Evolutionary conservation across 2,329 filamentous ascomycete genomes (phyloP), one percentile per base, ranked within the genome.

Genomic region (Monilinia polystroma): DNA sequence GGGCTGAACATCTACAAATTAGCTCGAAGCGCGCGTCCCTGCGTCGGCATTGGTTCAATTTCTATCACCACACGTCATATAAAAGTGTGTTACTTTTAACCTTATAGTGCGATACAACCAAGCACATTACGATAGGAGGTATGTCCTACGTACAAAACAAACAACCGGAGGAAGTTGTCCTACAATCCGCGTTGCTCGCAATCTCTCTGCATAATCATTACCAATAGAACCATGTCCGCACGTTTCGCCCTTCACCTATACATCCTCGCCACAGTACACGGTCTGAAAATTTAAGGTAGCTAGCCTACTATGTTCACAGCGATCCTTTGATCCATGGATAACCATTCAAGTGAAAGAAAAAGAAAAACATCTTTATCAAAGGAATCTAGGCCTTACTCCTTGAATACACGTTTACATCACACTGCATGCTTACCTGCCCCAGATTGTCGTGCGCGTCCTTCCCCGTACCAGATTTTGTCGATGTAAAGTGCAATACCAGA

Each of bases 21-120:
- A n/a, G 60, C 45, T 49, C 47, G 45, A 60, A 60, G 58, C 58
- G 64, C 64, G 64, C 64, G 55, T 59, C 55, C 64, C 55, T 66
- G 64, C 64, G 64, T 62, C 55, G 62, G 47, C 35, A 62, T 45
- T 26, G 41, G 41, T 29, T 20, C 45, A 20, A 38, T 38, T 38
- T 59, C 8, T 35, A 5, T n/a, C 32, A n/a, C 26, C 32, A 32
- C 23, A 49, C 10, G 18, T 35, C 26, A 43, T 26, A 26, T 26
- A 23, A 26, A 16, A 23, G 49, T 52, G 29, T 29, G 20, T 1
- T 18, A 12, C 23, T 11, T 51, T 8, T 49, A 38, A 38, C 45
- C n/a, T 12, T 38, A 38, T 29, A 16, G 16, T 38, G 51, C 58
- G 12, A 51, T 38, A 51, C 29, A 60, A 26, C 58, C 58, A 60